Evolutionary conservation across 495 filamentous ascomycete genomes (phyloP), one percentile per base, ranked within the genome.

Genomic region (Neurospora sp.): DNA sequence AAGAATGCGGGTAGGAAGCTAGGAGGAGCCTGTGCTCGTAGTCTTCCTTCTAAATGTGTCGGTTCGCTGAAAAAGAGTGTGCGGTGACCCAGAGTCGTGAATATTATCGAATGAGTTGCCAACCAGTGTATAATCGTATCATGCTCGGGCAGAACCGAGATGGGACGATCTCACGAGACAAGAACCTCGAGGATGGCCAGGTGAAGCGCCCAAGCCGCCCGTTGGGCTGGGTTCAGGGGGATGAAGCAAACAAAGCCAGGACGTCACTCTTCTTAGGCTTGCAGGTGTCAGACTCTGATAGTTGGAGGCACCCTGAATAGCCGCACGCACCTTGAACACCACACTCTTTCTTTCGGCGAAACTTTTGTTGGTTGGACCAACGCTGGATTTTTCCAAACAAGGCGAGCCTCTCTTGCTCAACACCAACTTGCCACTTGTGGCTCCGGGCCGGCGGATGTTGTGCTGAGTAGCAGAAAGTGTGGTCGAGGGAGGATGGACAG

Each of bases 381-480:
- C 8, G 39, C 40, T 68, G 20, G 70, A 14, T 71, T 70, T 61
- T 65, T 35, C 40, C 70, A 75, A 69, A 69, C 39, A 70, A 70
- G 69, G 44, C 53, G 69, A 65, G 37, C 16, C 9, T 31, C 16
- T 53, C 27, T n/a, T 35, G 17, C 37, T n/a, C 37, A 48, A 48
- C 48, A 59, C 20, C 48, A 27, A 59, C 45, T 27, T 53, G 45
- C 20, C 45, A 53, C 45, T 53, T 27, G 45, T 59, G 61, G 40
- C 39, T 75, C 61, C 69, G 69, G 65, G 59, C 74, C 74, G 74
- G 72, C 72, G 69, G 72, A 73, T 75, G 48, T 73, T 68, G 42
- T 69, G 38, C 20, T 68, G 70, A 16, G 38, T 8, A 48, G n/a
- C 44, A 20, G n/a, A 48, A 20, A 48, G 44, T 48, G 44, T n/a